These are phyloP conservation scores for Biscutella laevigata DNA, from an alignment of 441 rosid genomes.

Conservation along the genomic window DNA sequence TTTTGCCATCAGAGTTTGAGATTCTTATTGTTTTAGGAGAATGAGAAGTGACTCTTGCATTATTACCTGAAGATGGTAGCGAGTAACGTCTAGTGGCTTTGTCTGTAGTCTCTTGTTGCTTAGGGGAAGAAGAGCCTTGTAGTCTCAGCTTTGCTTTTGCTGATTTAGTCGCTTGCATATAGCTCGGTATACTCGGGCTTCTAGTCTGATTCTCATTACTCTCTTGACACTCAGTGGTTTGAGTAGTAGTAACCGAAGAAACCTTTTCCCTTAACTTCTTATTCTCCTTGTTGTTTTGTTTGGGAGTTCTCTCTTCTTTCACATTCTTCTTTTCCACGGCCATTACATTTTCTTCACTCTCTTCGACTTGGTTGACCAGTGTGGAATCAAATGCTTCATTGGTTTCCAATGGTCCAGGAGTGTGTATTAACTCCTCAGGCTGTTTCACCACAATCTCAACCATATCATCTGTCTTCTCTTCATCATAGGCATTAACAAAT, in stretches of 20 bases:
- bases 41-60: slow-evolving; percentile 54
- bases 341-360: slow-evolving; percentile 24
- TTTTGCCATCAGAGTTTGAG: slow-evolving; percentile 48
- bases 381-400: slow-evolving; percentile 29
- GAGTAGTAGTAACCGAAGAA: slow-evolving; percentile 25
- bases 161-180: slow-evolving; percentile 88
- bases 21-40: slow-evolving; percentile 68
- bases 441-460: slow-evolving; percentile 19
- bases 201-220: slow-evolving; percentile 44
- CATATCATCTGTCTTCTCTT: slow-evolving; percentile 34
- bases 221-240: slow-evolving; percentile 50
- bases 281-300: slow-evolving; percentile 39
- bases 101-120: slow-evolving; percentile 45
- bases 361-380: slow-evolving; percentile 13
- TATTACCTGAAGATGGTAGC: slow-evolving; percentile 57
- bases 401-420: slow-evolving; percentile 29
- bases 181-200: slow-evolving; percentile 59
- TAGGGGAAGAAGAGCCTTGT: slow-evolving; percentile 63
- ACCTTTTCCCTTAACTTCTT: slow-evolving; percentile 42
- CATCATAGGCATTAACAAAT: slow-evolving; percentile 27
- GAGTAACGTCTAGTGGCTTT: slow-evolving; percentile 68
- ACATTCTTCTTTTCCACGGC: slow-evolving; percentile 33
- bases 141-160: slow-evolving; percentile 88
- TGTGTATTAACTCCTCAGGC: slow-evolving; percentile 30
- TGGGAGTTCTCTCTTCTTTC: slow-evolving; percentile 40